A percentile compares a stretch with the other conserved stretches of the same genome.
These are phyloP conservation scores for Phialemonium atrogriseum DNA, from an alignment of 2,329 filamentous ascomycete species.

Conservation along the genomic window DNA sequence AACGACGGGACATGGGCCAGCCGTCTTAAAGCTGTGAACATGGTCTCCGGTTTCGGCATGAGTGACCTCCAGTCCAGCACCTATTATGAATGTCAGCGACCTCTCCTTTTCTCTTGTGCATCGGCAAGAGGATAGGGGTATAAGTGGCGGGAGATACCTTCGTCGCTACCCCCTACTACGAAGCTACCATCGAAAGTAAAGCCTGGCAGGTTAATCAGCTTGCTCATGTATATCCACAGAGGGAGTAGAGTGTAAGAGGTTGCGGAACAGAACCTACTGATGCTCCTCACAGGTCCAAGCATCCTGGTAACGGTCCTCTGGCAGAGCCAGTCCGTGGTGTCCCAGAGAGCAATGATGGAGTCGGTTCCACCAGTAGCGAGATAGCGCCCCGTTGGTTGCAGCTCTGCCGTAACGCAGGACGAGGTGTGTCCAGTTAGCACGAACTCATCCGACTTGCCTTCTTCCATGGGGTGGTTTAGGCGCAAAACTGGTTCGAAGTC, in stretches of 20 bases:
- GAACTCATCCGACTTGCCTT: slow-evolving; percentile 38
- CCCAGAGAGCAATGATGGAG: slow-evolving; percentile 68
- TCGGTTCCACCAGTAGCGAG: slow-evolving; percentile 70
- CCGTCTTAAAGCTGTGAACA: slow-evolving; percentile 63
- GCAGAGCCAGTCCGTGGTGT: slow-evolving; percentile 70
- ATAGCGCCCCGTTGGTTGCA: slow-evolving; percentile 64
- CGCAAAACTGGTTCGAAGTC: slow-evolving; percentile 47
- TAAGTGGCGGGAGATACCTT: slow-evolving; percentile 38
- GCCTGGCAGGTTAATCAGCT: slow-evolving; percentile 30
- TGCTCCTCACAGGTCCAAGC: slow-evolving; percentile 59
- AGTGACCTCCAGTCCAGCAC: slow-evolving; percentile 57
- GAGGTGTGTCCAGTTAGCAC: slow-evolving; percentile 65
- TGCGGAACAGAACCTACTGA: slow-evolving; percentile 54
- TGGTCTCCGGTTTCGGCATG: slow-evolving; percentile 68
- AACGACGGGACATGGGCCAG: slow-evolving; percentile 55
- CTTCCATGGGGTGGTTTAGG: slow-evolving; percentile 34
- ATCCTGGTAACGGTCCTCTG: slow-evolving; percentile 62
- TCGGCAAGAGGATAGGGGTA: neutral
- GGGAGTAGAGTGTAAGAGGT: too few species aligned
- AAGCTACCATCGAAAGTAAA: slow-evolving; percentile 75
- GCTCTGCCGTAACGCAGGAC: slow-evolving; percentile 57
- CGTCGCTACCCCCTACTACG: slow-evolving; percentile 65
- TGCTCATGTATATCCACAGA: too few species aligned
- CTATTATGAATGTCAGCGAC: slow-evolving; percentile 21
- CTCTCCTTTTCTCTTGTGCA: slow-evolving; percentile 3